Conservation (phyloP, 2,329 filamentous ascomycete genomes). For the Colletotrichum tanaceti region DNA sequence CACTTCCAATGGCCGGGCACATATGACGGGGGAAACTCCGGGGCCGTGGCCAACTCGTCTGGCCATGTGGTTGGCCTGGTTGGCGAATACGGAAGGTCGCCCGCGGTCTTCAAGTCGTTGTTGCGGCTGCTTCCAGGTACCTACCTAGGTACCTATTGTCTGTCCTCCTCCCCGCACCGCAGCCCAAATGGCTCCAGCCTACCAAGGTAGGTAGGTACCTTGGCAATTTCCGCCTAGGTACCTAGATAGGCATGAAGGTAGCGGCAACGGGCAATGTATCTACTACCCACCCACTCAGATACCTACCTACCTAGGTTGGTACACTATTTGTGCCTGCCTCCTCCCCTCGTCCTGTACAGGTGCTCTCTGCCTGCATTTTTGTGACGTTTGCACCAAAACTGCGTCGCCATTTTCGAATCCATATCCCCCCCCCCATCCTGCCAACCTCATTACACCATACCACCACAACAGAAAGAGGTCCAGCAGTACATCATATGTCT, state of each 20-base stretch:
- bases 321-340: too few relatives aligned
- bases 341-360: background rate
- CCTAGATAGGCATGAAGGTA: too few relatives aligned
- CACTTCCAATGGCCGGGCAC: background rate
- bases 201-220: conserved; percentile 17
- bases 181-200: background rate
- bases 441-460: conserved; percentile 16
- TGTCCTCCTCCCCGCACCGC: background rate
- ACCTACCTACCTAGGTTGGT: too few relatives aligned
- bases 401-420: conserved; percentile 24
- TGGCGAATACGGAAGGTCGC: background rate
- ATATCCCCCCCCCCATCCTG: conserved; percentile 22
- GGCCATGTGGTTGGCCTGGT: background rate
- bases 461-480: background rate
- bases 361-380: conserved; percentile 18
- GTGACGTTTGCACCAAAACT: conserved; percentile 40
- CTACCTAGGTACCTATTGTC: too few relatives aligned
- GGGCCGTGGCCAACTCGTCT: background rate
- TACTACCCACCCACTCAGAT: too few relatives aligned
- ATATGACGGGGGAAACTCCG: conserved; percentile 1
- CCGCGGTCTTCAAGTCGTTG: conserved; percentile 18
- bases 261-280: too few relatives aligned
- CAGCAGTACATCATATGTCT: conserved; percentile 20
- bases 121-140: conserved; percentile 15
- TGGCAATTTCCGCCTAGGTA: too few relatives aligned